Evolutionary conservation across 2,329 filamentous ascomycete genomes (phyloP), one percentile per base, ranked within the genome.

Genomic region (Penicillium sp.): DNA sequence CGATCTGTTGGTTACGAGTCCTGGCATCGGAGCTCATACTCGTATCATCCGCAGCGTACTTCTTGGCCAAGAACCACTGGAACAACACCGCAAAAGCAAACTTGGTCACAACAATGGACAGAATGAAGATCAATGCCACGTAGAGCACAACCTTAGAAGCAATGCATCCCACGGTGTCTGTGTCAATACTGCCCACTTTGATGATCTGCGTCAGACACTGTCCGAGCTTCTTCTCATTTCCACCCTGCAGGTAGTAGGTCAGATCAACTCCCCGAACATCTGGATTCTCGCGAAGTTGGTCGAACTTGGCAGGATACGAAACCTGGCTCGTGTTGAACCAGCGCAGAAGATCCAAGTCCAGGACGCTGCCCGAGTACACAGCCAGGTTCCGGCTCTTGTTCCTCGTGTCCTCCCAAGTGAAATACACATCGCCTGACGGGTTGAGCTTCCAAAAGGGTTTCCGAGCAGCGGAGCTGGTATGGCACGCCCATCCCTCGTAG

Each of bases 101-200:
- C 64, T 96, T 93, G 61, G 89, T 85, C 16, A 85, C 71, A 5
- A 99, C 96, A 51, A 99, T 92, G 4, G 92, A 87, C 58, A 99
- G 78, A 77, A 99, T 99, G 75, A 99, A 91, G 53, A 89, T 87
- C 62, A 99, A 81, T 4, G 93, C 96, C 52, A 96, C 88, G 71
- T 99, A 99, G 44, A 99, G 87, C 3, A 99, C 95, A 26, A 99
- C 93, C 77, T 96, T 90, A 63, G 93, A 96, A 2, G 95, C 95
- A 73, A 99, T 99, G 78, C 95, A 99, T 16, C 95, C 95, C 49
- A 99, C 90, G 7, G 91, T 96, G 67, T 96, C 93, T 0, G 95
- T 98, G 69, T 99, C 96, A 59, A 99, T 89, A 13, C 90, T 93
- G 57, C 95, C 95, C 51, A 99, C 95, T 75, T 93, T 96, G 83